Base-by-base conservation (phyloP, 305 asterid genomes). In the Nicotiana rustica region DNA sequence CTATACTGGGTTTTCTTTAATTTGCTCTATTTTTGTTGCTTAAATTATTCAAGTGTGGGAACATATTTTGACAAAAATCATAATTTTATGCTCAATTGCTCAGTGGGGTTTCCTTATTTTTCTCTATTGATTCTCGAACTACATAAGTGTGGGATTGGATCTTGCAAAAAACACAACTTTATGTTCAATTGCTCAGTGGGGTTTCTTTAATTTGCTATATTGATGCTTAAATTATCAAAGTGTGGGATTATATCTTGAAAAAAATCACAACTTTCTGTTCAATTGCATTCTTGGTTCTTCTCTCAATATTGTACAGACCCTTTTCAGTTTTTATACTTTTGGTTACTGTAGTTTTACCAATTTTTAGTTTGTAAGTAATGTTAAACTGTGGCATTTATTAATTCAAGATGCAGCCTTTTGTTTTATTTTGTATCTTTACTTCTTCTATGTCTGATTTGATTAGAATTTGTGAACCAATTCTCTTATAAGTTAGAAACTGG, bases 381-480 rank as follows among this genome's bases (percentile, higher is more conserved):
- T 49, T 7, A 25, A 49, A 52, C 9, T 49, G 15, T 14, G 79
- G 79, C 25, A 52, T 49, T 49, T 49, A 75, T 75, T 25, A 52
- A 52, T 75, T 25, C 62, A 47, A 25, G 7, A 49, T 73, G 41
- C 79, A 73, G 41, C 4, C 62, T 52, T 75, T 75, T 0, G 29
- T 36, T 52, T 75, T 49, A 15, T 25, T 52, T 25, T 14, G 0
- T 25, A 13, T 47, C 38, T 73, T 4, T 1, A 13, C 15, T 31
- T 25, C 31, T 75, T 73, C 6, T 14, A 49, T 75, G 15, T 75
- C 7, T 49, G 80, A 25, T 8, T 49, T 52, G 10, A 29, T 75
- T 75, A 29, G 47, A 52, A 14, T 75, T 21, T 75, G 64, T 47
- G 44, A 75, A 55, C 65, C 47, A 52, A 19, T 52, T 67, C 25